Evolutionary conservation across 1,139 yeast genomes (phyloP), one percentile per base, ranked within the genome.

Genomic region (Starmera stellimalicola): DNA sequence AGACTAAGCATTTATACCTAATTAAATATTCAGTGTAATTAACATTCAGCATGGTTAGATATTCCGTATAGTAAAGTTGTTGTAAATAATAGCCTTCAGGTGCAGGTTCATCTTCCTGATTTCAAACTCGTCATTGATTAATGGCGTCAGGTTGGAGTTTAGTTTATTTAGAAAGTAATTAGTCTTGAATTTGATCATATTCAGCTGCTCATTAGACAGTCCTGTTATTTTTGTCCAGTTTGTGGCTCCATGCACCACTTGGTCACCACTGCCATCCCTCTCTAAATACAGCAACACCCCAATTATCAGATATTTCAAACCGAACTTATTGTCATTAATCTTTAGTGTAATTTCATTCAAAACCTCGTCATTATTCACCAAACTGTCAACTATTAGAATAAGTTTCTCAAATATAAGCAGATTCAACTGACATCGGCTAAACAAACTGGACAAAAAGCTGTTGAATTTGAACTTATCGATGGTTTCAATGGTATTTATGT

Each of bases 401-500:
- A 40, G 16, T 17, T 27, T 37, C 29, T 40, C 40, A 14, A 34
- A 39, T 15, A 37, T 35, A 8, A 8, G 3, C n/a, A 42, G 14
- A 3, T 33, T 18, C 4, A 33, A n/a, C 3, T 28, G 17, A 2
- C 32, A 19, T 26, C 41, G 31, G n/a, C 27, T 25, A 4, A 37
- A 29, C 7, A 42, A 23, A 0, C 6, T 22, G 2, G 22, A 16
- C 3, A 37, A 16, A 14, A 42, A 42, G 2, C 18, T 11, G 18
- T 34, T 36, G 0, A 35, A 9, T 3, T n/a, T n/a, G n/a, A n/a
- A n/a, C n/a, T n/a, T n/a, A n/a, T 30, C 30, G n/a, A 15, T 15
- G 14, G 20, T 12, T 14, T 33, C 35, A 15, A 16, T 16, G 17
- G 20, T n/a, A 16, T 11, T 16, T 10, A 27, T 15, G 17, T 27